Conservation (phyloP, 139 green algal species). For the Chlamydomonas sphaeroides region DNA sequence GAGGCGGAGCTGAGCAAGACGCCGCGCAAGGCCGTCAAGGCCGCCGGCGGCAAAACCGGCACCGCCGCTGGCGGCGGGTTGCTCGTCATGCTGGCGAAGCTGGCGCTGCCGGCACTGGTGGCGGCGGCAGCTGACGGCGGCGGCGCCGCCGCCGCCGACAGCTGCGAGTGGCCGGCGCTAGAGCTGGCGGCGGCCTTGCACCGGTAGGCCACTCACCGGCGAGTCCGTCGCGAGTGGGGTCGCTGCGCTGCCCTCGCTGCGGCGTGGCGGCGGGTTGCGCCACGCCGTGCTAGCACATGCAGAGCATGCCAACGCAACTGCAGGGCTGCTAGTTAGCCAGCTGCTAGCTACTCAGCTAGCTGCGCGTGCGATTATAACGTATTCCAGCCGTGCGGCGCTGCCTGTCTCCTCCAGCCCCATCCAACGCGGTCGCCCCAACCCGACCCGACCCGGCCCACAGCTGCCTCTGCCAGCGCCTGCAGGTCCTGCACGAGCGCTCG, state of each 20-base stretch:
- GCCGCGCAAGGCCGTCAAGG: constrained; percentile 29
- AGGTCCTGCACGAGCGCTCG: constrained; percentile 21
- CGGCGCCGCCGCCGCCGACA: neutral
- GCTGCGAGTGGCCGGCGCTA: neutral
- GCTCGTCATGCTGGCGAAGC: neutral
- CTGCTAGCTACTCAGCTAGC: too few species aligned
- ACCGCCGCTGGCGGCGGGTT: neutral
- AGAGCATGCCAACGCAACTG: too few species aligned
- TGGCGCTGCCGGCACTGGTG: neutral
- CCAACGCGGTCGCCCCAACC: too few species aligned
- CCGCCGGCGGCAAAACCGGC: neutral
- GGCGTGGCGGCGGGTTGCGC: too few species aligned
- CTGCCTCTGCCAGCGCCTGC: constrained; percentile 12
- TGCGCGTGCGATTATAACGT: too few species aligned
- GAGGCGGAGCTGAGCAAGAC: neutral
- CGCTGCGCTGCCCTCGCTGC: too few species aligned
- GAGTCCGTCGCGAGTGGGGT: too few species aligned
- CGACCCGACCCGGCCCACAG: neutral
- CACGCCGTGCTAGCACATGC: too few species aligned
- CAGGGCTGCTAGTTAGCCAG: too few species aligned
- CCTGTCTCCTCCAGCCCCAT: too few species aligned
- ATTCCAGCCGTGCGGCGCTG: too few species aligned
- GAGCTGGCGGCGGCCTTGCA: neutral
- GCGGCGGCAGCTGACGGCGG: neutral
- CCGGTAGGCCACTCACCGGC: too few species aligned